Evolutionary conservation across 345 rosid species (phyloP).

Genomic region (Triadica sebifera): DNA sequence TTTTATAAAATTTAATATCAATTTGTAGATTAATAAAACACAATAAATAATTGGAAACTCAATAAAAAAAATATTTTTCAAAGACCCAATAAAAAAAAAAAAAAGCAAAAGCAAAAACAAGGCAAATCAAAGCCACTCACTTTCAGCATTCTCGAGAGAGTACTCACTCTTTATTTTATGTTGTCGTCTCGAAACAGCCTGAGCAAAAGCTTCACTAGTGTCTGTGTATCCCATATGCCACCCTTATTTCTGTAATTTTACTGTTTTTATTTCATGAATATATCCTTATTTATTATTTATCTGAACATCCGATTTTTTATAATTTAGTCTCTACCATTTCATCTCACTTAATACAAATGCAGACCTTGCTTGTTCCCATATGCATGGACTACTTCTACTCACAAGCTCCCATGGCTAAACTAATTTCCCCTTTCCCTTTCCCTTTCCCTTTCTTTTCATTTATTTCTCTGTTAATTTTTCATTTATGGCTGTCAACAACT

Average conservation of each 20-base stretch:
- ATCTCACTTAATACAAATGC: neutral
- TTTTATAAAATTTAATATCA: too few species aligned
- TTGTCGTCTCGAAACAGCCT: conserved; percentile 28
- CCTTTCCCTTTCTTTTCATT: conserved; percentile 18
- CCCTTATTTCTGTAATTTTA: conserved; percentile 28
- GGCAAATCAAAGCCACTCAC: conserved; percentile 8
- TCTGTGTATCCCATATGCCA: conserved; percentile 25
- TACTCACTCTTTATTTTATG: conserved; percentile 17
- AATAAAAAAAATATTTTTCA: too few species aligned
- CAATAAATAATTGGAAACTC: too few species aligned
- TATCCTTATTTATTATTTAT: too few species aligned
- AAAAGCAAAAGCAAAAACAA: too few species aligned
- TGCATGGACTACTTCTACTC: conserved; percentile 28
- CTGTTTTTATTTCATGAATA: neutral
- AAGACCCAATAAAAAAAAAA: too few species aligned
- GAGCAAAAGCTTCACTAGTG: conserved; percentile 10
- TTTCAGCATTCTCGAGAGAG: conserved; percentile 39
- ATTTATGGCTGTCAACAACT: conserved; percentile 31
- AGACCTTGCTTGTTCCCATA: conserved; percentile 14
- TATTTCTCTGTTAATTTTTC: conserved; percentile 23
- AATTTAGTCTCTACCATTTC: too few species aligned
- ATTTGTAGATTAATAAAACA: too few species aligned
- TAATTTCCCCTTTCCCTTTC: neutral
- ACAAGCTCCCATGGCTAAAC: conserved; percentile 9
- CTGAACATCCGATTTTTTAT: too few species aligned